Conservation (phyloP, 2,329 filamentous ascomycete species). For the Lasiodiplodia sp. region DNA sequence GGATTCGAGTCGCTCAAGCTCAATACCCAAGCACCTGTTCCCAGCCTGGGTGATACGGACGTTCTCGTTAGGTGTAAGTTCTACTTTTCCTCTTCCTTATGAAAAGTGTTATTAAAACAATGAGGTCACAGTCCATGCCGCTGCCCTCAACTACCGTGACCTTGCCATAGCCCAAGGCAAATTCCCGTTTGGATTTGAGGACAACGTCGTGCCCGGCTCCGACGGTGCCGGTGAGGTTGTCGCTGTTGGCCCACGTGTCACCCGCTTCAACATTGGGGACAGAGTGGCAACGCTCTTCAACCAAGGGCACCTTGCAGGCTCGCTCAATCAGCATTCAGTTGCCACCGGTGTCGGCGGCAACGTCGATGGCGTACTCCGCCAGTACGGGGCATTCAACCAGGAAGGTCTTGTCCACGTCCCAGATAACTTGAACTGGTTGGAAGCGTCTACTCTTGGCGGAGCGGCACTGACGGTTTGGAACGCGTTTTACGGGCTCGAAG, state of each 20-base stretch:
- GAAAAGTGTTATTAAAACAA: background rate
- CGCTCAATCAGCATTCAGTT: slow-evolving; percentile 49
- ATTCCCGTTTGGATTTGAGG: slow-evolving; percentile 49
- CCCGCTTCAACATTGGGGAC: slow-evolving; percentile 64
- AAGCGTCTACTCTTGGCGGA: slow-evolving; percentile 58
- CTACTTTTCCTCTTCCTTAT: background rate
- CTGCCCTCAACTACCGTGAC: slow-evolving; percentile 59
- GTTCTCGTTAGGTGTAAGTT: slow-evolving; percentile 70
- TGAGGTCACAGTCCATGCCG: slow-evolving; percentile 50
- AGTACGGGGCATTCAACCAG: slow-evolving; percentile 73
- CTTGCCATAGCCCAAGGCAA: slow-evolving; percentile 52
- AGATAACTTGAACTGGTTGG: slow-evolving; percentile 56
- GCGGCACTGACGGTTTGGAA: slow-evolving; percentile 59
- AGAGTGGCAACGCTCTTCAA: slow-evolving; percentile 70
- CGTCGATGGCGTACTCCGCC: slow-evolving; percentile 71
- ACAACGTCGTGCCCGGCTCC: slow-evolving; percentile 55
- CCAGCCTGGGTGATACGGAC: slow-evolving; percentile 71
- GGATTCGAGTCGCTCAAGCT: slow-evolving; percentile 69
- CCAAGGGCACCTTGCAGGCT: slow-evolving; percentile 62
- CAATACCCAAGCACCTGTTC: slow-evolving; percentile 60
- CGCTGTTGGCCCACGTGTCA: slow-evolving; percentile 63
- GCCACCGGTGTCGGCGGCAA: slow-evolving; percentile 71
- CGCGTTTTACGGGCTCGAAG: slow-evolving; percentile 58
- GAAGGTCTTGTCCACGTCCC: slow-evolving; percentile 71
- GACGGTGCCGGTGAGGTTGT: slow-evolving; percentile 62